Percentiles rank a stretch among this genome's conserved stretches.
Evolutionary conservation across 2,329 filamentous ascomycete species (phyloP).

Genomic region (Paracamarosporium sp.): DNA sequence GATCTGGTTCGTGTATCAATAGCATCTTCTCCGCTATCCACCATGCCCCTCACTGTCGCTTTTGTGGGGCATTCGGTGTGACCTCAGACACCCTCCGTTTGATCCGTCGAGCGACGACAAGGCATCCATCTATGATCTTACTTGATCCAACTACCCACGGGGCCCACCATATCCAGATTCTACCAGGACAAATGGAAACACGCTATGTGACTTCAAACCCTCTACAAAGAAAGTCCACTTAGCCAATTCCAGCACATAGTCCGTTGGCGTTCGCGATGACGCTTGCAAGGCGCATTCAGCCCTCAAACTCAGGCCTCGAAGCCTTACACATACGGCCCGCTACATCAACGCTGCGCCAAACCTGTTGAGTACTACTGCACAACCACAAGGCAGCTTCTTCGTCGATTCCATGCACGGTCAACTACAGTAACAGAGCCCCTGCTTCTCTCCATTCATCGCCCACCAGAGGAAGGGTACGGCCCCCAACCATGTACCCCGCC

Average conservation of each 20-base stretch:
- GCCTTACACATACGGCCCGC: neutral
- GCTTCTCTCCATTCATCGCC: too few relatives aligned
- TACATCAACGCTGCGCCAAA: neutral
- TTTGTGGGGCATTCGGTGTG: conserved; percentile 5
- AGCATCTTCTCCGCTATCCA: conserved; percentile 3
- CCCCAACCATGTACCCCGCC: conserved; percentile 1
- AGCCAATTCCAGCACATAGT: neutral
- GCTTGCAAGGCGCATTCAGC: neutral
- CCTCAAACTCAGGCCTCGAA: neutral
- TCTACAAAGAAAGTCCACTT: neutral
- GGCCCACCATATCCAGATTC: neutral
- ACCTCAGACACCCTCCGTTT: conserved; percentile 18
- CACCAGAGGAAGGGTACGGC: neutral
- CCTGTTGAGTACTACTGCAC: neutral
- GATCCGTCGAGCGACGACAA: conserved; percentile 10
- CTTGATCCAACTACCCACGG: neutral
- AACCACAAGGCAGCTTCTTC: neutral
- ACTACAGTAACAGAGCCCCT: neutral
- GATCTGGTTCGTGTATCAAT: conserved; percentile 6
- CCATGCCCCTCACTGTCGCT: conserved; percentile 6
- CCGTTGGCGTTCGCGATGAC: neutral
- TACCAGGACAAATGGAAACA: neutral
- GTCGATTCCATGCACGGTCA: neutral
- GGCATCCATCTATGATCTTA: neutral
- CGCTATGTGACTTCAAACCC: neutral